Percentiles rank a stretch among this genome's conserved stretches.
Conservation (phyloP, 108 stramenopile genomes). For the Cyclotella baltica region DNA sequence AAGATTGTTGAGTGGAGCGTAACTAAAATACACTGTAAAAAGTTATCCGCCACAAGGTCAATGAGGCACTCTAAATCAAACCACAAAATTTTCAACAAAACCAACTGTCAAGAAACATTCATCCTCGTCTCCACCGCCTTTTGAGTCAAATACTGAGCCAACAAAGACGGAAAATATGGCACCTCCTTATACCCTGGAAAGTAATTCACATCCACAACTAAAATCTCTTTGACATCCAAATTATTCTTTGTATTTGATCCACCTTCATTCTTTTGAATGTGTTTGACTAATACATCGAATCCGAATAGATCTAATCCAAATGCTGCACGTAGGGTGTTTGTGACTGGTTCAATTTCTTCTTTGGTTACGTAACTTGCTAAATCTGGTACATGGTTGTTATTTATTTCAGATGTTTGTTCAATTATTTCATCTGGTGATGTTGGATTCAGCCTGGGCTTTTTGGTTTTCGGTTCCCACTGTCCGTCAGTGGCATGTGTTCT, state of each 20-base stretch:
- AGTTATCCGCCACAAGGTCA: too few relatives aligned
- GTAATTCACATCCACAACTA: constrained; percentile 90
- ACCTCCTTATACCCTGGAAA: constrained; percentile 93
- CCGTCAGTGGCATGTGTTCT: background rate
- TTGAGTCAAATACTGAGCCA: constrained; percentile 82
- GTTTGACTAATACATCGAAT: constrained; percentile 80
- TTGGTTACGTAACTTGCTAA: constrained; percentile 55
- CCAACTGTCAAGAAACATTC: background rate
- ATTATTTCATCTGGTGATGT: background rate
- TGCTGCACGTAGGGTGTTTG: constrained; percentile 66
- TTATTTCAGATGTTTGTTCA: background rate
- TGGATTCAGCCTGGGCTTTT: background rate
- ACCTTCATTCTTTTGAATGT: constrained; percentile 25
- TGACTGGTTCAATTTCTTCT: constrained; percentile 81
- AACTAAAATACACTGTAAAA: too few relatives aligned
- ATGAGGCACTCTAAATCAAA: too few relatives aligned
- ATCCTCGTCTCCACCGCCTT: constrained; percentile 62
- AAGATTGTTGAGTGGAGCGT: too few relatives aligned
- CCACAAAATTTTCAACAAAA: too few relatives aligned
- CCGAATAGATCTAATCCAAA: constrained; percentile 89
- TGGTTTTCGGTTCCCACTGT: background rate
- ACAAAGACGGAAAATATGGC: constrained; percentile 75
- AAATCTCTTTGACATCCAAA: constrained; percentile 40
- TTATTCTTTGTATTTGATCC: constrained; percentile 6
- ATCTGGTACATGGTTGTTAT: background rate